phyloP scores from a whole-genome alignment of 2,329 filamentous ascomycete species.

The Xylaria sp. region DNA sequence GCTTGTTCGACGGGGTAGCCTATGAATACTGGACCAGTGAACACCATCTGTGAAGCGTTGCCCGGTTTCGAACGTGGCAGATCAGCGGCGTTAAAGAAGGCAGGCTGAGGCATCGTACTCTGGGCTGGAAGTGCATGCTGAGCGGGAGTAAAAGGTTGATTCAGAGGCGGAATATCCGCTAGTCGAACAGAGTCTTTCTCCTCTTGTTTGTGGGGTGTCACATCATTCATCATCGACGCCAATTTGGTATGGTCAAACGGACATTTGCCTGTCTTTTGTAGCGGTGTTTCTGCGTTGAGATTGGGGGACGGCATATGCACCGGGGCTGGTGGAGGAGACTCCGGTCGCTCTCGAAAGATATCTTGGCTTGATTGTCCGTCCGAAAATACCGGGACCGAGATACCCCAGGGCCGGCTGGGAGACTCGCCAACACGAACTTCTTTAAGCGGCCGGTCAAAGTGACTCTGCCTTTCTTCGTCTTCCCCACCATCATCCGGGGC shows the following conservation, averaged over 20 bases:
- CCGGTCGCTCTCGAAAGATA: constrained; percentile 55
- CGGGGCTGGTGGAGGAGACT: constrained; percentile 68
- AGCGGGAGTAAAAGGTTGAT: constrained; percentile 40
- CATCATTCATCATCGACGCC: constrained; percentile 47
- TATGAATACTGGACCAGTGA: constrained; percentile 94
- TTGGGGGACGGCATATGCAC: constrained; percentile 59
- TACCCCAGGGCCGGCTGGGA: constrained; percentile 75
- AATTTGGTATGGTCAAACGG: constrained; percentile 67
- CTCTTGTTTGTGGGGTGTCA: constrained; percentile 44
- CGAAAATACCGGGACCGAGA: constrained; percentile 52
- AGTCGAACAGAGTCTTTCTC: constrained; percentile 43
- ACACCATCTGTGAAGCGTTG: constrained; percentile 75
- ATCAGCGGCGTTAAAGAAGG: constrained; percentile 62
- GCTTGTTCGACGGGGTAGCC: constrained; percentile 88
- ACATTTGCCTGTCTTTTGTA: constrained; percentile 60
- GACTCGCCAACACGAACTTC: constrained; percentile 95
- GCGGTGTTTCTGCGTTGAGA: constrained; percentile 42
- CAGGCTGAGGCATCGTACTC: constrained; percentile 55
- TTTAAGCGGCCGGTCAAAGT: constrained; percentile 86
- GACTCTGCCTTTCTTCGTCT: constrained; percentile 72
- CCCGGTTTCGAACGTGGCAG: constrained; percentile 50
- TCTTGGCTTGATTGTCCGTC: constrained; percentile 53
- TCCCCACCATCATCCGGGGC: constrained; percentile 56
- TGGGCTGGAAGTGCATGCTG: constrained; percentile 42
- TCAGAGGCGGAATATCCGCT: constrained; percentile 37